Percentiles rank a stretch among this genome's conserved stretches.
Evolutionary conservation across 495 filamentous ascomycete species (phyloP).

Genomic region (Podospora comata): DNA sequence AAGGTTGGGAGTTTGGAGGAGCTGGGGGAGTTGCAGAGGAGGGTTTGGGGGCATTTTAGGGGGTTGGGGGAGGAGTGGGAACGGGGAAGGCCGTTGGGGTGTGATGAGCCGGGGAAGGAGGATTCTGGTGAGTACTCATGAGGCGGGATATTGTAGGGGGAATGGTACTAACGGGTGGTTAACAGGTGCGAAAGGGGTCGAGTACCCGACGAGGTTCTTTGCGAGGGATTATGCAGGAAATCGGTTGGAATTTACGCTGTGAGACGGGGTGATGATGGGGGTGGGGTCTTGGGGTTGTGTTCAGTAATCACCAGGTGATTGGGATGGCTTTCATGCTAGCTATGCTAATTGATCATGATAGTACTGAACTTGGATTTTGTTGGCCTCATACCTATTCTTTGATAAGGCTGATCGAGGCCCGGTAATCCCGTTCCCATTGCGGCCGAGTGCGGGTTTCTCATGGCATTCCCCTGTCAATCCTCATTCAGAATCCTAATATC

Average conservation of each 20-base stretch:
- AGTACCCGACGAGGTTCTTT: conserved; percentile 61
- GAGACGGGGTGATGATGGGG: conserved; percentile 2
- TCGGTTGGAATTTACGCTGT: conserved; percentile 58
- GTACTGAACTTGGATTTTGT: neutral
- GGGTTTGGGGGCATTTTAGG: conserved; percentile 54
- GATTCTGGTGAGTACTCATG: conserved; percentile 28
- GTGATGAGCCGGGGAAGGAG: conserved; percentile 53
- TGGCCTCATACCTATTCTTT: neutral
- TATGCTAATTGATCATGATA: neutral
- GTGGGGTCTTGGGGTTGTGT: neutral
- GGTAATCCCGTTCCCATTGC: too few species aligned
- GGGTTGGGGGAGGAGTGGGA: conserved; percentile 44
- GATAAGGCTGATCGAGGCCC: neutral
- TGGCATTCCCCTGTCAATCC: neutral
- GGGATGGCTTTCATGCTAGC: neutral
- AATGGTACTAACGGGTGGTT: too few species aligned
- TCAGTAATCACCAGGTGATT: neutral
- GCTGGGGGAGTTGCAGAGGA: conserved; percentile 45
- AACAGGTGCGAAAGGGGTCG: conserved; percentile 51
- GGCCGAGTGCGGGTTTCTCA: neutral
- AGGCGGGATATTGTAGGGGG: too few species aligned
- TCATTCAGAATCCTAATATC: neutral
- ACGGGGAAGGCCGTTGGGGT: conserved; percentile 40
- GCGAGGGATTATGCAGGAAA: conserved; percentile 63
- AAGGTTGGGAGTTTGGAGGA: conserved; percentile 44